These are phyloP conservation scores for Eucalyptus urophylla DNA, from an alignment of 345 rosid species.

Conservation along the genomic window DNA sequence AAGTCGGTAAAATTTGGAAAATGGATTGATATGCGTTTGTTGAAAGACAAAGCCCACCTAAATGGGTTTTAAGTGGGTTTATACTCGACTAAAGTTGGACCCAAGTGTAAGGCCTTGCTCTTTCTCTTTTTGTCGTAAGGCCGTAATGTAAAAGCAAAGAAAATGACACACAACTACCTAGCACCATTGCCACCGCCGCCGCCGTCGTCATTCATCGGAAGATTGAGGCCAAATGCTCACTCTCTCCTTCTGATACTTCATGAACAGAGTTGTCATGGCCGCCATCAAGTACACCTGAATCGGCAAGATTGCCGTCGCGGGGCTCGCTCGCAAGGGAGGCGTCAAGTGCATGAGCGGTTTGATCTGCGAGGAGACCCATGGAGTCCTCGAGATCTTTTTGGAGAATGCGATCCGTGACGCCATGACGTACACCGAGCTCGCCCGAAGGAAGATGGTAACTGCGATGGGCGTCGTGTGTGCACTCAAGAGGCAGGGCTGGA, in stretches of 20 bases:
- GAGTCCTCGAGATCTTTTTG: not conserved
- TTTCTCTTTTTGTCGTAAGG: not conserved
- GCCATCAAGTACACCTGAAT: not conserved
- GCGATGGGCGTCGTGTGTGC: not conserved
- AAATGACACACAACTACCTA: not conserved
- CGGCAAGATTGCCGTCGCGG: not conserved
- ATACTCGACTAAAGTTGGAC: not conserved
- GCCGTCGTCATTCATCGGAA: not conserved
- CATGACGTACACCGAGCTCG: not conserved
- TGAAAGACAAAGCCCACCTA: not conserved
- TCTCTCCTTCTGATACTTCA: not conserved
- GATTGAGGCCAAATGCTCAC: not conserved
- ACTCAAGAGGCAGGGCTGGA: not conserved
- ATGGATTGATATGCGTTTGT: not conserved
- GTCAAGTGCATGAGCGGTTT: not conserved
- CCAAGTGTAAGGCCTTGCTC: not conserved
- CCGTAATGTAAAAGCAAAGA: not conserved
- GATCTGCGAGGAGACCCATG: not conserved
- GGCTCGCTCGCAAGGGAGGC: not conserved
- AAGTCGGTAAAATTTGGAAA: not conserved
- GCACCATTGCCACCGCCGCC: not conserved
- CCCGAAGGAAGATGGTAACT: not conserved
- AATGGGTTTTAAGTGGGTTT: not conserved
- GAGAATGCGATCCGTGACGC: not conserved
- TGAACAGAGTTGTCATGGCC: not conserved